phyloP scores from a whole-genome alignment of 2,329 filamentous ascomycete species.

The Trichoderma pleuroti region DNA sequence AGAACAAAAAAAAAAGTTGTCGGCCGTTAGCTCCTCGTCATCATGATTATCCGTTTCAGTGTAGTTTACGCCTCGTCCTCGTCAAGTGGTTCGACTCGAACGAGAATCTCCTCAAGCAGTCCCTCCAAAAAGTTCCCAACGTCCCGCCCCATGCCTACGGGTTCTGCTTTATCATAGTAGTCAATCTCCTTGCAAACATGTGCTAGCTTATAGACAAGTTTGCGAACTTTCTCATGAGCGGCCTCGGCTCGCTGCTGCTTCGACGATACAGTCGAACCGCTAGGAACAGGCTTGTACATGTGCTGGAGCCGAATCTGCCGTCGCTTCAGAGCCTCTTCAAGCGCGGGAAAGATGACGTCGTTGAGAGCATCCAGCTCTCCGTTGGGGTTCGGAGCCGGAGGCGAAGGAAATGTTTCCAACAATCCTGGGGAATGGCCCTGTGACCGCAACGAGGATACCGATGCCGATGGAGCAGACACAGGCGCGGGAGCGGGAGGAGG shows the following conservation, averaged over 20 bases:
- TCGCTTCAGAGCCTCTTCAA: conserved; percentile 85
- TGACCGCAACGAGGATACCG: conserved; percentile 18
- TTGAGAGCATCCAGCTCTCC: conserved; percentile 80
- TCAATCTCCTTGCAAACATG: conserved; percentile 88
- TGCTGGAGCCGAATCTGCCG: conserved; percentile 62
- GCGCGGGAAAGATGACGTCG: conserved; percentile 87
- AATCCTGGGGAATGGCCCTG: conserved; percentile 33
- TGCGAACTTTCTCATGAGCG: conserved; percentile 77
- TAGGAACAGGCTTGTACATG: conserved; percentile 40
- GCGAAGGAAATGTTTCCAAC: conserved; percentile 49
- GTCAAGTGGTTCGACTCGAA: conserved; percentile 83
- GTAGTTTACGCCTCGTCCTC: conserved; percentile 52
- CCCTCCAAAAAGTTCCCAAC: conserved; percentile 88
- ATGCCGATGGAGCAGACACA: neutral
- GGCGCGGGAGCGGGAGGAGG: neutral
- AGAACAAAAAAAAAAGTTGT: neutral
- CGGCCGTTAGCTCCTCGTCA: conserved; percentile 2
- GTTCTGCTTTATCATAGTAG: conserved; percentile 76
- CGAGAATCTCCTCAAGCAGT: conserved; percentile 87
- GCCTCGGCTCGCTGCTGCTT: conserved; percentile 65
- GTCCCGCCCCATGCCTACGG: conserved; percentile 90
- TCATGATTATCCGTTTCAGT: neutral
- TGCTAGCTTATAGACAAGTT: conserved; percentile 77
- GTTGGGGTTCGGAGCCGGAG: conserved; percentile 54
- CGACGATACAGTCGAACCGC: conserved; percentile 47